Evolutionary conservation across 148 eudicot genomes (phyloP).

Genomic region (Oxyria digyna): DNA sequence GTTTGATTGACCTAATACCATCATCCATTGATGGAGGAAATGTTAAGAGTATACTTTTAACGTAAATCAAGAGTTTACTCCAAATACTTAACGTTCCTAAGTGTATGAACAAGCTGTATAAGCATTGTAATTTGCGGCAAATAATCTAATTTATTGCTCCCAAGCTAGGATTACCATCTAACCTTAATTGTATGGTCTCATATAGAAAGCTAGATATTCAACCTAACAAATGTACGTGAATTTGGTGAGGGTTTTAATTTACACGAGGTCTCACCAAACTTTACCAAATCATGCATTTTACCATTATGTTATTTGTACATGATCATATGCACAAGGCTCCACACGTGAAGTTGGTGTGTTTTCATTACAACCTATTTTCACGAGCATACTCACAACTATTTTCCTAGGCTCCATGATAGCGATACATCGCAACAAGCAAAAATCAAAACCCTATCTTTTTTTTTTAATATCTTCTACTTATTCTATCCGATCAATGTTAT

Average conservation of each 20-base stretch:
- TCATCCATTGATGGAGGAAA: no score
- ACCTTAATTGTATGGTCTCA: background rate
- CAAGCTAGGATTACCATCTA: background rate
- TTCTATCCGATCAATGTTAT: no score
- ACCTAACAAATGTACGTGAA: background rate
- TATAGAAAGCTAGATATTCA: background rate
- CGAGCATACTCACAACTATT: background rate
- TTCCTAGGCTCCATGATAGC: background rate
- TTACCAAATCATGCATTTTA: background rate
- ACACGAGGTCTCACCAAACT: background rate
- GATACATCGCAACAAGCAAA: background rate
- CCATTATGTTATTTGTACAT: background rate
- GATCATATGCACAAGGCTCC: background rate
- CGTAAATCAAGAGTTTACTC: no score
- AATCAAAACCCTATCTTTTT: background rate
- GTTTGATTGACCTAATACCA: no score
- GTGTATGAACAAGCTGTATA: no score
- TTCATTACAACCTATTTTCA: background rate
- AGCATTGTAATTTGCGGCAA: no score
- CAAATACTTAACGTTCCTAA: no score
- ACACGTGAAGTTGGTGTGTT: background rate
- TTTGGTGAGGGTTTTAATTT: background rate
- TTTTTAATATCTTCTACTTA: no score
- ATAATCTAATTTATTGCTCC: background rate
- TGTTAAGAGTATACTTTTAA: no score